A percentile compares a stretch with the other conserved stretches of the same genome.
Evolutionary conservation across 2,329 filamentous ascomycete genomes (phyloP).

Genomic region (Aspergillaceae sp.): DNA sequence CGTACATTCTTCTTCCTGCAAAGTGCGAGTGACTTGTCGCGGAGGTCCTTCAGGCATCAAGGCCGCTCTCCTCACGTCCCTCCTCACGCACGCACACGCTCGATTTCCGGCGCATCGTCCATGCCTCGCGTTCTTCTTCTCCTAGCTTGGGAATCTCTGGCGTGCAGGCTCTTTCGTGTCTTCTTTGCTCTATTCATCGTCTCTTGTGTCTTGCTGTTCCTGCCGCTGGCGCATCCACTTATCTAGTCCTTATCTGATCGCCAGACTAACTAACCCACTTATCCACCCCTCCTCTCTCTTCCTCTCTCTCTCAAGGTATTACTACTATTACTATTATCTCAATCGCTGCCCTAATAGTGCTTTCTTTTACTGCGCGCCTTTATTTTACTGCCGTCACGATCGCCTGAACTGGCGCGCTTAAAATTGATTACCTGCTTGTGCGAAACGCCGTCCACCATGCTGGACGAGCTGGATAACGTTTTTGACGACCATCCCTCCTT

Average conservation of each 20-base stretch:
- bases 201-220: neutral
- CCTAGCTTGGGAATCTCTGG: slow-evolving; percentile 2
- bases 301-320: too few species aligned
- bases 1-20: neutral
- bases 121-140: slow-evolving; percentile 8
- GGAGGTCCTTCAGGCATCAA: slow-evolving; percentile 11
- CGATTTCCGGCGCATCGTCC: neutral
- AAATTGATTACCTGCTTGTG: slow-evolving; percentile 15
- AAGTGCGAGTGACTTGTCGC: slow-evolving; percentile 10
- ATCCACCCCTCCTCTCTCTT: neutral
- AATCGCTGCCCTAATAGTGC: too few species aligned
- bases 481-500: slow-evolving; percentile 54
- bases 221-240: slow-evolving; percentile 1
- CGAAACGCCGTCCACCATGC: slow-evolving; percentile 33
- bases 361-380: too few species aligned
- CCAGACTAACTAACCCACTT: slow-evolving; percentile 10
- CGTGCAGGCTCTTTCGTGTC: slow-evolving; percentile 4
- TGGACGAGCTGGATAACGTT: slow-evolving; percentile 40
- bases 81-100: too few species aligned
- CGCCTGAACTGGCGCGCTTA: too few species aligned
- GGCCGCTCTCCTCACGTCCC: slow-evolving; percentile 1
- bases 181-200: slow-evolving; percentile 1
- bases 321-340: too few species aligned
- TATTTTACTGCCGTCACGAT: slow-evolving; percentile 7
- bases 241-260: slow-evolving; percentile 7